Evolutionary conservation across 2,329 filamentous ascomycete species (phyloP).

Genomic region (Shiraia sp.): DNA sequence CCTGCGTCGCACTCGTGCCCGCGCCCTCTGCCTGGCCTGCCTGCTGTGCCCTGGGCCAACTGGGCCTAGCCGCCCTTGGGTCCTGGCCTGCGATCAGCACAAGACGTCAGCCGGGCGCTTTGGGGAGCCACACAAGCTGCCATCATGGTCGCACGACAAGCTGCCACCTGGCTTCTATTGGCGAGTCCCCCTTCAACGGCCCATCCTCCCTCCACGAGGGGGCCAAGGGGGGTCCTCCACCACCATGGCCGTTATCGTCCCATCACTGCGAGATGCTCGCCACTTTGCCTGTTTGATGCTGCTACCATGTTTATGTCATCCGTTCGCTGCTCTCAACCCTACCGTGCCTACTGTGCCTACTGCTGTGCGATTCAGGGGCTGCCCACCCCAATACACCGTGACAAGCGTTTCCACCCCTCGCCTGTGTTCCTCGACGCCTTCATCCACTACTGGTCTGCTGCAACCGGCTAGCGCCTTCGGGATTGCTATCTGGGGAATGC

Average conservation of each 20-base stretch:
- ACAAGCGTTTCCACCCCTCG: conserved; percentile 33
- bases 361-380: conserved; percentile 32
- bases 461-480: conserved; percentile 22
- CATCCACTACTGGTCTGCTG: conserved; percentile 24
- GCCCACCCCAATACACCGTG: conserved; percentile 28
- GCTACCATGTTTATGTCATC: conserved; percentile 8
- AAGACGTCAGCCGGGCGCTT: conserved; percentile 6
- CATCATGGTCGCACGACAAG: conserved; percentile 9
- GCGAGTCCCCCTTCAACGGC: conserved; percentile 7
- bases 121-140: not conserved
- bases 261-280: conserved; percentile 28
- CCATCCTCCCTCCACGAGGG: conserved; percentile 13
- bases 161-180: conserved; percentile 35
- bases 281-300: conserved; percentile 13
- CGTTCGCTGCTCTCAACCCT: conserved; percentile 7
- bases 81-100: conserved; percentile 6
- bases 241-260: conserved; percentile 26
- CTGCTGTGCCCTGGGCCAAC: conserved; percentile 26
- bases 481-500: conserved; percentile 34
- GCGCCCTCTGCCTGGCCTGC: conserved; percentile 2
- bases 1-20: conserved; percentile 22
- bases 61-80: conserved; percentile 4
- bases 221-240: too few relatives aligned
- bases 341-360: too few relatives aligned
- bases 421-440: conserved; percentile 25